phyloP scores from a whole-genome alignment of 23 red algal genomes.

The Gracilaria vermiculophylla region DNA sequence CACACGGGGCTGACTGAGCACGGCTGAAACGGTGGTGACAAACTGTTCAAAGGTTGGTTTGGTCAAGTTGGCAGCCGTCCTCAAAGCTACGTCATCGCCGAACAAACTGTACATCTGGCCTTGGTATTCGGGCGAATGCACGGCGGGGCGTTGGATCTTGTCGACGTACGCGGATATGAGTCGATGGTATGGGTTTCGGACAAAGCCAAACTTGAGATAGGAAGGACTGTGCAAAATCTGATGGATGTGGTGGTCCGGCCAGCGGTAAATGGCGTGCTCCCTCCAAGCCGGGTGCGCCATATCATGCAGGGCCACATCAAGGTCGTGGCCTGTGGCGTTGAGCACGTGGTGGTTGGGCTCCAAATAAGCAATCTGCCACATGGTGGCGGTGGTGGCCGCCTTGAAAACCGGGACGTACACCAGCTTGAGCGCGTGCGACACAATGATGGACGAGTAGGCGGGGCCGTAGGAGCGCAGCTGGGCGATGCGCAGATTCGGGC shows the following conservation, averaged over 20 bases:
- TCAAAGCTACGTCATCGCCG: neutral
- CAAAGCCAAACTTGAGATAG: slow-evolving; percentile 85
- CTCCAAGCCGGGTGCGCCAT: slow-evolving; percentile 45
- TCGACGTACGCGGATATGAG: slow-evolving; percentile 72
- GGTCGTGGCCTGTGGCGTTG: neutral
- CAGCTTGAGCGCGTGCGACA: slow-evolving; percentile 47
- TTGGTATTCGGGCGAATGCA: slow-evolving; percentile 53
- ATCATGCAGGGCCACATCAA: slow-evolving; percentile 25
- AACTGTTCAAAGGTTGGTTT: slow-evolving; percentile 38
- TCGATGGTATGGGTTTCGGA: slow-evolving; percentile 67
- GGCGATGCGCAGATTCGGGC: neutral
- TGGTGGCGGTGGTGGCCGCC: slow-evolving; percentile 46
- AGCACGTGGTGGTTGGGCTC: slow-evolving; percentile 41
- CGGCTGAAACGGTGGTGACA: slow-evolving; percentile 3
- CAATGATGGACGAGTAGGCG: slow-evolving; percentile 60
- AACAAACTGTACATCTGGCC: slow-evolving; percentile 55
- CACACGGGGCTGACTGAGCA: neutral
- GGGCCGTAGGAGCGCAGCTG: slow-evolving; percentile 32
- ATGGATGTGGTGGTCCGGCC: neutral
- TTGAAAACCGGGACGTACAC: slow-evolving; percentile 65
- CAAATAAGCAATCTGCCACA: slow-evolving; percentile 58
- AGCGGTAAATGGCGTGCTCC: neutral
- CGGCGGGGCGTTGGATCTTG: slow-evolving; percentile 35
- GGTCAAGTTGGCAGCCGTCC: slow-evolving; percentile 2
- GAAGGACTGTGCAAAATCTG: slow-evolving; percentile 6